phyloP scores from a whole-genome alignment of 2,329 filamentous ascomycete species.

The Hyphodiscus sp. region DNA sequence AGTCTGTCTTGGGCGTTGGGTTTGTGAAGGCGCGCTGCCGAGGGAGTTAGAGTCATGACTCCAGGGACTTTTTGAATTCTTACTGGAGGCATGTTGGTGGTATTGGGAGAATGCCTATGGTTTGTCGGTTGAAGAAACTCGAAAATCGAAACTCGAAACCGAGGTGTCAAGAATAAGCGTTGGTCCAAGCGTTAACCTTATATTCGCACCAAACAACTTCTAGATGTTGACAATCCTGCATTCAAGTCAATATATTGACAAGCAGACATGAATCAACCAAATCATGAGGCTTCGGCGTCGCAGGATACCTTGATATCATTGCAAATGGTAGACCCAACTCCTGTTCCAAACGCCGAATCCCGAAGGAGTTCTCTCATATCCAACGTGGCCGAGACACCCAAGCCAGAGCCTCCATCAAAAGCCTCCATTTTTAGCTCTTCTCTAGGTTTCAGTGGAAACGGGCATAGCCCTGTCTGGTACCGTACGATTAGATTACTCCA shows the following conservation, averaged over 20 bases:
- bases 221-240: neutral
- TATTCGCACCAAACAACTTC: constrained; percentile 11
- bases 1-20: constrained; percentile 45
- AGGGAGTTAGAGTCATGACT: neutral
- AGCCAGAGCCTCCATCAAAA: neutral
- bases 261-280: constrained; percentile 26
- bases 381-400: neutral
- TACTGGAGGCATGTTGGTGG: constrained; percentile 48
- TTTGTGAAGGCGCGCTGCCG: constrained; percentile 40
- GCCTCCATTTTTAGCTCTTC: constrained; percentile 1
- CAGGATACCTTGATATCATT: constrained; percentile 55
- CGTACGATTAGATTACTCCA: constrained; percentile 42
- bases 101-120: neutral
- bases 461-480: constrained; percentile 70
- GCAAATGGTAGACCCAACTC: constrained; percentile 70
- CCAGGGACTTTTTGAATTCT: constrained; percentile 17
- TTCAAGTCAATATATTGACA: neutral
- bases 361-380: neutral
- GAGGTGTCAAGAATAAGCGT: constrained; percentile 19
- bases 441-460: constrained; percentile 17
- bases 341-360: constrained; percentile 28
- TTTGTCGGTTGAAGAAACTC: neutral
- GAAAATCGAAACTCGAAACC: neutral
- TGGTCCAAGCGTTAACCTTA: constrained; percentile 15
- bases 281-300: constrained; percentile 34